Evolutionary conservation across 2,329 filamentous ascomycete genomes (phyloP).

Genomic region (Beauveria sp.): DNA sequence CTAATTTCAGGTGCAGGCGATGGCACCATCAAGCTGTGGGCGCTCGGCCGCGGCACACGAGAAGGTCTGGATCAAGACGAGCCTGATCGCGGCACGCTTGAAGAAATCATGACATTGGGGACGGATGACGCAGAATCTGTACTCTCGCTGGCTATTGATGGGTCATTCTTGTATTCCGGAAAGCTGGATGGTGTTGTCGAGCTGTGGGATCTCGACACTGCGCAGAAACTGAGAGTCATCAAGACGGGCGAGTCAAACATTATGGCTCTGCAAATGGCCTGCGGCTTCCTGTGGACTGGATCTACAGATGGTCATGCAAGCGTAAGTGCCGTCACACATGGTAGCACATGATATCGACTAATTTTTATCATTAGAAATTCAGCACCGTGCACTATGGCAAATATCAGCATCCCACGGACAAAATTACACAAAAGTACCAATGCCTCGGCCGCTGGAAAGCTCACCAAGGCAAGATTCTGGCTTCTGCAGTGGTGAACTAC

Average conservation of each 20-base stretch:
- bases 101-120: slow-evolving; percentile 60
- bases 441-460: slow-evolving; percentile 72
- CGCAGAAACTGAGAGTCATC: slow-evolving; percentile 81
- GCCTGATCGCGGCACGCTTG: slow-evolving; percentile 50
- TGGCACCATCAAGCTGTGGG: slow-evolving; percentile 92
- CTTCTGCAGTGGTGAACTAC: slow-evolving; percentile 68
- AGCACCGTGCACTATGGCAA: slow-evolving; percentile 58
- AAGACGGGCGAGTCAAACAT: slow-evolving; percentile 75
- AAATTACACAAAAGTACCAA: slow-evolving; percentile 73
- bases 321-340: slow-evolving; percentile 41
- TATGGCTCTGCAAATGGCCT: slow-evolving; percentile 77
- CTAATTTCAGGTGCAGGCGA: slow-evolving; percentile 89
- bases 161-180: slow-evolving; percentile 87
- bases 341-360: background rate
- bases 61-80: slow-evolving; percentile 26
- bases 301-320: slow-evolving; percentile 83
- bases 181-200: slow-evolving; percentile 83
- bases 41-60: slow-evolving; percentile 35
- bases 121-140: slow-evolving; percentile 56
- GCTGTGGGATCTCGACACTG: slow-evolving; percentile 93
- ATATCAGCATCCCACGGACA: slow-evolving; percentile 41
- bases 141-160: slow-evolving; percentile 77
- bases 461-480: slow-evolving; percentile 79
- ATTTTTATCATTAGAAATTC: slow-evolving; percentile 44
- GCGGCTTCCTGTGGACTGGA: slow-evolving; percentile 78